Conservation (phyloP, 768 basidiomycete species). For the Phylloporus rhodoxanthus region DNA sequence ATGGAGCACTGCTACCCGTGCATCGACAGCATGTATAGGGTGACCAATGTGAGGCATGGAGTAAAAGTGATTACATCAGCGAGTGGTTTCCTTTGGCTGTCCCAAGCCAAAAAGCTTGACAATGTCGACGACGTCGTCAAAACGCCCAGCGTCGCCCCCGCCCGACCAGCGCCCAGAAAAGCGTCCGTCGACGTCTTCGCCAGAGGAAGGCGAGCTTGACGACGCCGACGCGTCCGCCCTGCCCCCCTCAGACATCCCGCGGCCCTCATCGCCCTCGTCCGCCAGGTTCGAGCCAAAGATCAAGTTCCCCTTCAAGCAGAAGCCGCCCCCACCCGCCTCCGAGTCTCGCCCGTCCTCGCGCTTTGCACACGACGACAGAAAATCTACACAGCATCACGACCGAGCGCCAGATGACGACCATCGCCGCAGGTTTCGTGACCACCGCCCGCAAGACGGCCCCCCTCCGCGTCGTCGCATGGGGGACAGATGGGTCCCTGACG, state of each 20-base stretch:
- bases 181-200: slow-evolving; percentile 52
- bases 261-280: slow-evolving; percentile 29
- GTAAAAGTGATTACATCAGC: slow-evolving; percentile 36
- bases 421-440: slow-evolving; percentile 27
- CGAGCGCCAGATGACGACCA: slow-evolving; percentile 43
- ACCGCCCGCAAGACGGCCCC: slow-evolving; percentile 16
- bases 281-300: slow-evolving; percentile 41
- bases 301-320: slow-evolving; percentile 72
- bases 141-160: slow-evolving; percentile 59
- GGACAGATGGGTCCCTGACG: slow-evolving; percentile 23
- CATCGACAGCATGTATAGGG: slow-evolving; percentile 60
- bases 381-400: slow-evolving; percentile 30
- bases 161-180: slow-evolving; percentile 47
- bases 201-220: slow-evolving; percentile 81
- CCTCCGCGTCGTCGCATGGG: slow-evolving; percentile 16
- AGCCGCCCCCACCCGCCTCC: slow-evolving; percentile 1
- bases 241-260: slow-evolving; percentile 11
- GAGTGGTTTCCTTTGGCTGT: not conserved
- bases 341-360: slow-evolving; percentile 31
- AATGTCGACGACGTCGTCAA: slow-evolving; percentile 26
- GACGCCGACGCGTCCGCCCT: slow-evolving; percentile 35
- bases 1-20: slow-evolving; percentile 75
- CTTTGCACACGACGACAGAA: slow-evolving; percentile 25
- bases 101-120: not conserved
- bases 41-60: too few species aligned